Evolutionary conservation across 345 rosid species (phyloP).

Genomic region (Linum lewisii): DNA sequence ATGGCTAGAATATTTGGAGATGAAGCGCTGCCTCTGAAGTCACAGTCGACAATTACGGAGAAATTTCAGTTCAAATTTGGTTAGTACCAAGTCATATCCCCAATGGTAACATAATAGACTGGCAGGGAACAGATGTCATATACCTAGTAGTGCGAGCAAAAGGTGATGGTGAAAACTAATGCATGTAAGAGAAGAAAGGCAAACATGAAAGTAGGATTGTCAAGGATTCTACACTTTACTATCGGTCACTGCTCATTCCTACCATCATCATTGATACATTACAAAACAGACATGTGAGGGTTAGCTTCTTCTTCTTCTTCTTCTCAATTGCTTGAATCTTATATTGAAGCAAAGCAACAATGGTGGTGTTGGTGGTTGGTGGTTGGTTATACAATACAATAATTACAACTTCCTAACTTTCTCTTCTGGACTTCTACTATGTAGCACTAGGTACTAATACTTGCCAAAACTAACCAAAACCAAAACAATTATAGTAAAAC

Average conservation of each 20-base stretch:
- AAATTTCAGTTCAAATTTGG: too few species aligned
- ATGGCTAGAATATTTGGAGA: too few species aligned
- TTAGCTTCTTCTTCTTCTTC: conserved; percentile 1
- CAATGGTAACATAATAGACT: too few species aligned
- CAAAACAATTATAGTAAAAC: not conserved
- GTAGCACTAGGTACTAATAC: not conserved
- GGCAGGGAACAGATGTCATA: too few species aligned
- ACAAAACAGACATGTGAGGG: conserved; percentile 9
- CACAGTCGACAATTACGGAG: too few species aligned
- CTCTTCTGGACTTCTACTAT: conserved; percentile 17
- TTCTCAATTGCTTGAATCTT: conserved; percentile 19
- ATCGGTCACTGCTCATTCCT: not conserved
- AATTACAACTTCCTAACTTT: conserved; percentile 35
- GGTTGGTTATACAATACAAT: conserved; percentile 22
- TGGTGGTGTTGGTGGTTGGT: conserved; percentile 5
- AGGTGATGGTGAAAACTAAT: too few species aligned
- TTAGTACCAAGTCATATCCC: too few species aligned
- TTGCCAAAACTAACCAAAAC: conserved; percentile 1
- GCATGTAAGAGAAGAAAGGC: not conserved
- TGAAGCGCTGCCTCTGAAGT: too few species aligned
- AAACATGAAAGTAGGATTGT: conserved; percentile 7
- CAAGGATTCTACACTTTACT: too few species aligned
- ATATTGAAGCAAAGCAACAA: conserved; percentile 40
- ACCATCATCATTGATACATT: too few species aligned
- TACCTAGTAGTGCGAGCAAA: too few species aligned